A percentile compares a stretch with the other conserved stretches of the same genome.
phyloP scores from a whole-genome alignment of 2,329 filamentous ascomycete species.

The Colletotrichum magnum region DNA sequence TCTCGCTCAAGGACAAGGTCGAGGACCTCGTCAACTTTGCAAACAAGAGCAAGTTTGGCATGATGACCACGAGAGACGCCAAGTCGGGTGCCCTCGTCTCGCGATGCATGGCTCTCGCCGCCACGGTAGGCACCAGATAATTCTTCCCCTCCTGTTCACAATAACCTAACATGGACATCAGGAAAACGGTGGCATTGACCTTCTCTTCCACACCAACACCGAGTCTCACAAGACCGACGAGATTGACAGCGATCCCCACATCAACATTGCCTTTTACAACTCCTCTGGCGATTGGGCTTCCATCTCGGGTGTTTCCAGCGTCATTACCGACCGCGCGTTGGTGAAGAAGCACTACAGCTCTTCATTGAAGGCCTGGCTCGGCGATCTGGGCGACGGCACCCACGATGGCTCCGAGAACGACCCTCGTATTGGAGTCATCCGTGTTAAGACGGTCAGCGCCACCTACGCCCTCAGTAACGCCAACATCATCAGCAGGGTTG shows the following conservation, averaged over 20 bases:
- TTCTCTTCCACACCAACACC: slow-evolving; percentile 93
- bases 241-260: slow-evolving; percentile 77
- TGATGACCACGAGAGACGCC: slow-evolving; percentile 85
- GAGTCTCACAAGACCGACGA: slow-evolving; percentile 91
- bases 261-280: slow-evolving; percentile 88
- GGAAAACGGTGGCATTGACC: slow-evolving; percentile 84
- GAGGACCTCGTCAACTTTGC: slow-evolving; percentile 81
- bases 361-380: slow-evolving; percentile 85
- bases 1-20: slow-evolving; percentile 80
- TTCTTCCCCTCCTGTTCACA: background rate
- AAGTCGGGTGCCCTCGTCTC: slow-evolving; percentile 78
- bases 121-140: slow-evolving; percentile 68
- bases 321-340: slow-evolving; percentile 77
- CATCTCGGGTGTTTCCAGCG: slow-evolving; percentile 78
- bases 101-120: slow-evolving; percentile 89
- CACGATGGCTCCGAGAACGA: slow-evolving; percentile 88
- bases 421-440: slow-evolving; percentile 86
- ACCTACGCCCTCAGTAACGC: slow-evolving; percentile 78
- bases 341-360: slow-evolving; percentile 84
- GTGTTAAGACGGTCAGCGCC: slow-evolving; percentile 78
- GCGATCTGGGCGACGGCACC: slow-evolving; percentile 85
- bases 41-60: slow-evolving; percentile 82
- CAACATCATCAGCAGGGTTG: slow-evolving; percentile 73
- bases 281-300: slow-evolving; percentile 87
- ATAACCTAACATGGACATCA: slow-evolving; percentile 50